These are phyloP conservation scores for Aspergillus intermedius DNA, from an alignment of 2,329 filamentous ascomycete species.

Conservation along the genomic window DNA sequence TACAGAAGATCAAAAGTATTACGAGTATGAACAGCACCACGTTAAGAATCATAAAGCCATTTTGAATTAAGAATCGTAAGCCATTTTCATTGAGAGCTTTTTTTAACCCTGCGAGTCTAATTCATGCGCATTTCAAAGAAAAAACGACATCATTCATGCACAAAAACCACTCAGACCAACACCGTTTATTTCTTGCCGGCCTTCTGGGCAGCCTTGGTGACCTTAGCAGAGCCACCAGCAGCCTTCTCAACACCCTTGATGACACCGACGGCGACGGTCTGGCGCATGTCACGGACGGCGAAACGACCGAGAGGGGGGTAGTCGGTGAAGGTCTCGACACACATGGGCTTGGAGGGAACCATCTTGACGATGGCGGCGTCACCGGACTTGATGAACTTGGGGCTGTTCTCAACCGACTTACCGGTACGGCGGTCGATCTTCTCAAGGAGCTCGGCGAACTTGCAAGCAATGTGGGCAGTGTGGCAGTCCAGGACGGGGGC, in stretches of 20 bases:
- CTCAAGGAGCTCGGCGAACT: conserved; percentile 98
- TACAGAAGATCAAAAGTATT: neutral
- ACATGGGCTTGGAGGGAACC: conserved; percentile 99
- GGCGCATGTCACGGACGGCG: conserved; percentile 95
- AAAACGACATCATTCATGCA: neutral
- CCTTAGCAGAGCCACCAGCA: conserved; percentile 53
- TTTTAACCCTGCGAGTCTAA: neutral
- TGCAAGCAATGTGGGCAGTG: conserved; percentile 99
- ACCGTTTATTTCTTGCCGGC: conserved; percentile 64
- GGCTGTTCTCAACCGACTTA: conserved; percentile 83
- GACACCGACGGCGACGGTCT: conserved; percentile 29
- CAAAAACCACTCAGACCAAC: conserved; percentile 12
- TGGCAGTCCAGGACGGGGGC: conserved; percentile 99
- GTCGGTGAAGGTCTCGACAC: conserved; percentile 99
- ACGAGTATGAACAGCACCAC: neutral
- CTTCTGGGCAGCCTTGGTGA: conserved; percentile 58
- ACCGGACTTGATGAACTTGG: conserved; percentile 99
- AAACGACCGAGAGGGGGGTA: conserved; percentile 99
- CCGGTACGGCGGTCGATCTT: conserved; percentile 99
- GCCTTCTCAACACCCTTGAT: conserved; percentile 69
- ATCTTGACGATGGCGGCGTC: conserved; percentile 99
- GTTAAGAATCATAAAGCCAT: too few relatives aligned
- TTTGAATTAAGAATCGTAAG: too few relatives aligned
- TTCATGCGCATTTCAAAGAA: neutral
- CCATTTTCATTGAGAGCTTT: too few relatives aligned